These are phyloP conservation scores for Boeremia exigua DNA, from an alignment of 2,329 filamentous ascomycete genomes.

Conservation along the genomic window DNA sequence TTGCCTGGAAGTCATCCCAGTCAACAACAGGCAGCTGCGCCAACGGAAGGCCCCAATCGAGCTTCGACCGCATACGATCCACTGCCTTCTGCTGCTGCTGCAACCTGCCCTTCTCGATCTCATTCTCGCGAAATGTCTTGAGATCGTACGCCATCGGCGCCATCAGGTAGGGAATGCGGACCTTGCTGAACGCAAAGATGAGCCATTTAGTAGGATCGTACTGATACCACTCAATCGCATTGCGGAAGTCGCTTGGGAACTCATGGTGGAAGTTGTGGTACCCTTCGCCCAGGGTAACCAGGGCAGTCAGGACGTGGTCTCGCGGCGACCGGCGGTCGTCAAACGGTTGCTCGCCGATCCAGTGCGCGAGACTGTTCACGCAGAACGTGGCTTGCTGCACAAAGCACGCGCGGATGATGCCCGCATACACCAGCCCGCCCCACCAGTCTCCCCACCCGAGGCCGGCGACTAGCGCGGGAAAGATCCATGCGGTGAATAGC, in stretches of 20 bases:
- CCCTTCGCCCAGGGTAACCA: slow-evolving; percentile 50
- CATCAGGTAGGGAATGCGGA: slow-evolving; percentile 29
- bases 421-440: slow-evolving; percentile 57
- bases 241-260: slow-evolving; percentile 50
- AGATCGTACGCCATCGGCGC: slow-evolving; percentile 45
- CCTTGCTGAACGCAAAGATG: slow-evolving; percentile 43
- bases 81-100: slow-evolving; percentile 51
- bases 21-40: slow-evolving; percentile 46
- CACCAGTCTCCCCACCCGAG: slow-evolving; percentile 56
- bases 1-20: slow-evolving; percentile 47
- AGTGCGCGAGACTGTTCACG: slow-evolving; percentile 60
- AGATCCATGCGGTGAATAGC: slow-evolving; percentile 51
- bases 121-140: slow-evolving; percentile 49
- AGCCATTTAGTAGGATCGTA: slow-evolving; percentile 52
- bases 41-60: slow-evolving; percentile 49
- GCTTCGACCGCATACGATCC: slow-evolving; percentile 41
- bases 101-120: slow-evolving; percentile 50
- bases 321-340: slow-evolving; percentile 48
- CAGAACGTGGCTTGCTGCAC: slow-evolving; percentile 61
- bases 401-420: slow-evolving; percentile 56
- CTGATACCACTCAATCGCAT: slow-evolving; percentile 48
- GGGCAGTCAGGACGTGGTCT: slow-evolving; percentile 47
- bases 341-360: slow-evolving; percentile 55
- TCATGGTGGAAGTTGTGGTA: slow-evolving; percentile 53
- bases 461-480: slow-evolving; percentile 55